Percentiles rank a stretch among this genome's conserved stretches.
phyloP scores from a whole-genome alignment of 2,329 filamentous ascomycete species.

The Fusarium subtropicale region DNA sequence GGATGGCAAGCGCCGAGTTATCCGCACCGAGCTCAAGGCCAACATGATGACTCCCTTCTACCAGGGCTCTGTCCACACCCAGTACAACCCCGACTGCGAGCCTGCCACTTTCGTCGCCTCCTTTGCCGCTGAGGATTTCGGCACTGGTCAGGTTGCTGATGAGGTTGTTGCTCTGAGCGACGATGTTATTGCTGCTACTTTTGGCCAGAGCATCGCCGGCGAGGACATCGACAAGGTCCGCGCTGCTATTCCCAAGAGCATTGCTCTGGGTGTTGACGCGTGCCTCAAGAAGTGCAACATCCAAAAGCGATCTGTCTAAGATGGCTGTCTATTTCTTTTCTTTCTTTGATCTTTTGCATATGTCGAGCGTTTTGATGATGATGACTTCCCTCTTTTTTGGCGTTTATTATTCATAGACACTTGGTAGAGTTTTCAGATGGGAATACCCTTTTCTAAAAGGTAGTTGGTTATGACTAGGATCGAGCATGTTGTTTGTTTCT shows the following conservation, averaged over 20 bases:
- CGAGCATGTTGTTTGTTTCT: neutral
- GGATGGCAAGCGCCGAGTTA: constrained; percentile 56
- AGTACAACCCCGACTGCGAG: constrained; percentile 67
- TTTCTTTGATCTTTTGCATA: neutral
- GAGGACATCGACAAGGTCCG: constrained; percentile 60
- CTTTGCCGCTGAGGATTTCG: constrained; percentile 64
- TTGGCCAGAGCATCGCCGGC: constrained; percentile 60
- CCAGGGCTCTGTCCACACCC: constrained; percentile 65
- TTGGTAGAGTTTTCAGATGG: neutral
- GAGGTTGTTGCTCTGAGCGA: constrained; percentile 61
- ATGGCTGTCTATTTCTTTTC: neutral
- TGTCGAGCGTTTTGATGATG: neutral
- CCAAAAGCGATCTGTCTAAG: constrained; percentile 55
- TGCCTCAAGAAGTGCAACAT: constrained; percentile 56
- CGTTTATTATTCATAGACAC: constrained; percentile 5
- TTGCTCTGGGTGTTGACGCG: constrained; percentile 64
- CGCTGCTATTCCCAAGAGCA: constrained; percentile 56
- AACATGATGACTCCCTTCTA: constrained; percentile 66
- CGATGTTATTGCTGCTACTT: constrained; percentile 60
- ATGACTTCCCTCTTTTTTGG: constrained; percentile 4
- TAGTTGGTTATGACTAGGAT: constrained; percentile 9
- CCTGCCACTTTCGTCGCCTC: constrained; percentile 62
- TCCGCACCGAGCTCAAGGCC: constrained; percentile 55
- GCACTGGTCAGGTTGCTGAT: constrained; percentile 63
- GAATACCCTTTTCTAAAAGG: constrained; percentile 14